Conservation (phyloP, 2,329 filamentous ascomycete species). For the Trichoderma atroviride region DNA sequence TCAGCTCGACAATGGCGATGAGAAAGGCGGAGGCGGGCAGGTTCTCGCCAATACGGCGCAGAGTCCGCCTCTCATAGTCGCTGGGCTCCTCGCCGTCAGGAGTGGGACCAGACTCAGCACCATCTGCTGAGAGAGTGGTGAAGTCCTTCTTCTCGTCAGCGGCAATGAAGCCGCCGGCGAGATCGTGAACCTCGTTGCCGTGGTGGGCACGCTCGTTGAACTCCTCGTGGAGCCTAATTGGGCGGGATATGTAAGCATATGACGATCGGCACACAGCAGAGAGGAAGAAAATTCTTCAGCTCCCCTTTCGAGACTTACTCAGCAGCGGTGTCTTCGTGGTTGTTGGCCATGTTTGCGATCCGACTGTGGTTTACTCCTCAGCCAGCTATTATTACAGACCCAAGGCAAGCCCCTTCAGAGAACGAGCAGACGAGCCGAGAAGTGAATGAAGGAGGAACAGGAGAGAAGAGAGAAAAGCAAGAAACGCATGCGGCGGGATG, state of each 20-base stretch:
- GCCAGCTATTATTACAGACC: constrained; percentile 10
- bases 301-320: constrained; percentile 16
- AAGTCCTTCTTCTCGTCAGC: constrained; percentile 25
- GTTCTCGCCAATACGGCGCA: constrained; percentile 58
- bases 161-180: constrained; percentile 24
- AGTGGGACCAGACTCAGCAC: constrained; percentile 38
- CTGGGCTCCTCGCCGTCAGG: constrained; percentile 56
- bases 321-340: constrained; percentile 26
- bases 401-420: constrained; percentile 13
- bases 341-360: constrained; percentile 25
- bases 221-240: constrained; percentile 23
- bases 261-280: background rate
- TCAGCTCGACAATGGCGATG: constrained; percentile 58
- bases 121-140: constrained; percentile 18
- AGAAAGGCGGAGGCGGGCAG: constrained; percentile 59
- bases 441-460: constrained; percentile 11
- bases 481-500: background rate
- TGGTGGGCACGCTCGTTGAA: constrained; percentile 23
- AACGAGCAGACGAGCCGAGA: constrained; percentile 4
- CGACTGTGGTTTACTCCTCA: constrained; percentile 9
- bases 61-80: constrained; percentile 51
- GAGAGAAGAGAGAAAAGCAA: background rate
- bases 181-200: constrained; percentile 13
- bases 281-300: background rate
- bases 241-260: background rate